A percentile compares a stretch with the other conserved stretches of the same genome.
phyloP scores from a whole-genome alignment of 768 basidiomycete species.

The Lentinus brumalis region DNA sequence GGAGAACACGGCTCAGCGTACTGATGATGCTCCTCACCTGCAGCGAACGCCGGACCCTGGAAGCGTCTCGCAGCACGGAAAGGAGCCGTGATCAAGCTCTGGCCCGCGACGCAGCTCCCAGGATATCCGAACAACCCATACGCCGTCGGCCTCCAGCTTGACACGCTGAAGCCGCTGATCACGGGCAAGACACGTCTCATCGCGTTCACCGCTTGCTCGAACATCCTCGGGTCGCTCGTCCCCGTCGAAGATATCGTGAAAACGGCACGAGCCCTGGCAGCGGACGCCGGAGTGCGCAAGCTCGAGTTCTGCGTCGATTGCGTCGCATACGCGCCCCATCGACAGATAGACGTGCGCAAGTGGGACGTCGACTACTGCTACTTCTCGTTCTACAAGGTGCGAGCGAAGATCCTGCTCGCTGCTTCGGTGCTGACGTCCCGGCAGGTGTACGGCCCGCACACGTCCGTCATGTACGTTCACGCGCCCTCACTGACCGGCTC shows the following conservation, averaged over 20 bases:
- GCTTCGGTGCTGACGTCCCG: neutral
- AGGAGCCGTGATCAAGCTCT: slow-evolving; percentile 57
- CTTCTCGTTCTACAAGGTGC: slow-evolving; percentile 77
- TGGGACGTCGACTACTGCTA: slow-evolving; percentile 80
- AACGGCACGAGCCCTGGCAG: slow-evolving; percentile 53
- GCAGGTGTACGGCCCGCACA: slow-evolving; percentile 77
- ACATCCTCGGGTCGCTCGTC: slow-evolving; percentile 68
- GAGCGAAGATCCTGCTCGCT: neutral
- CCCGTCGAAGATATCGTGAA: slow-evolving; percentile 60
- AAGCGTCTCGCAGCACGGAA: slow-evolving; percentile 66
- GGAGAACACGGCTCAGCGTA: neutral
- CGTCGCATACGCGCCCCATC: slow-evolving; percentile 78
- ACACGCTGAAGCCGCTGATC: slow-evolving; percentile 63
- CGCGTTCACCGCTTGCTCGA: slow-evolving; percentile 75
- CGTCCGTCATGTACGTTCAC: slow-evolving; percentile 66
- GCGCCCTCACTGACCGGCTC: slow-evolving; percentile 48
- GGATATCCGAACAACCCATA: slow-evolving; percentile 57
- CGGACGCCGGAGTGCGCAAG: slow-evolving; percentile 54
- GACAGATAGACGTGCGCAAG: slow-evolving; percentile 66
- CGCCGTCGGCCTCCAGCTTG: slow-evolving; percentile 54
- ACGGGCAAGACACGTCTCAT: slow-evolving; percentile 67
- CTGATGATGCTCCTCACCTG: neutral
- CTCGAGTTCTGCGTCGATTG: slow-evolving; percentile 75
- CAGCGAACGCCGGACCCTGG: slow-evolving; percentile 79
- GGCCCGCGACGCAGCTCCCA: slow-evolving; percentile 49